Conservation (phyloP, 2,329 filamentous ascomycete genomes). For the Colletotrichum cuscutae region DNA sequence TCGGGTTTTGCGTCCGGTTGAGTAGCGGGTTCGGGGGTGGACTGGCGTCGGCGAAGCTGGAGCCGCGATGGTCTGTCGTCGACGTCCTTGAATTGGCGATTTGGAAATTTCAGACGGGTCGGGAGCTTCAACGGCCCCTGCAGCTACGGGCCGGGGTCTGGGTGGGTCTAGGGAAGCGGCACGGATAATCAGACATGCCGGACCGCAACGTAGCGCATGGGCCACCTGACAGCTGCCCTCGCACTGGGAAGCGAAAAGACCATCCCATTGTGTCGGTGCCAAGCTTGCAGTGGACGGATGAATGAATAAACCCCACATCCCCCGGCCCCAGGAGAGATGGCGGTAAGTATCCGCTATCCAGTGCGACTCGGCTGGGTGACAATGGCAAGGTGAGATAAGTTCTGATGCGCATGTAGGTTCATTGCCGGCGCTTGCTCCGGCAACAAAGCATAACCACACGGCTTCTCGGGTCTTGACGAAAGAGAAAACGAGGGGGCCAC, state of each 20-base stretch:
- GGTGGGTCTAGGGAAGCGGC: neutral
- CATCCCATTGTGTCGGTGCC: conserved; percentile 10
- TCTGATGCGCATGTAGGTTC: neutral
- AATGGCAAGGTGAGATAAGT: conserved; percentile 1
- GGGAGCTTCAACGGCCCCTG: conserved; percentile 28
- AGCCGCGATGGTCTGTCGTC: conserved; percentile 26
- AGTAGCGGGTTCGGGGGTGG: conserved; percentile 2
- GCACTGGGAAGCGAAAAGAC: neutral
- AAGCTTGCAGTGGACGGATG: conserved; percentile 17
- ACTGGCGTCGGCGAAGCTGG: conserved; percentile 6
- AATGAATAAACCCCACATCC: conserved; percentile 7
- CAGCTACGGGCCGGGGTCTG: conserved; percentile 5
- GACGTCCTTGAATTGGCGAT: conserved; percentile 29
- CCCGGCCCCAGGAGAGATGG: conserved; percentile 20
- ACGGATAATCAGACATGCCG: conserved; percentile 19
- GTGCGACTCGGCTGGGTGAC: neutral
- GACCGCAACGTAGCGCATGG: neutral
- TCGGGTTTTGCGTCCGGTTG: conserved; percentile 13
- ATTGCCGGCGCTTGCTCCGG: conserved; percentile 1
- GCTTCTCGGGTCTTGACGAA: neutral
- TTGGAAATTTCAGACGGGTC: conserved; percentile 34
- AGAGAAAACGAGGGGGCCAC: neutral
- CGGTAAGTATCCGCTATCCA: conserved; percentile 19
- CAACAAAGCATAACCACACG: conserved; percentile 1
- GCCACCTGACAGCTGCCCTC: neutral